Evolutionary conservation across 129 eudicot species (phyloP), one percentile per base, ranked within the genome.

Genomic region (Calendula officinalis): DNA sequence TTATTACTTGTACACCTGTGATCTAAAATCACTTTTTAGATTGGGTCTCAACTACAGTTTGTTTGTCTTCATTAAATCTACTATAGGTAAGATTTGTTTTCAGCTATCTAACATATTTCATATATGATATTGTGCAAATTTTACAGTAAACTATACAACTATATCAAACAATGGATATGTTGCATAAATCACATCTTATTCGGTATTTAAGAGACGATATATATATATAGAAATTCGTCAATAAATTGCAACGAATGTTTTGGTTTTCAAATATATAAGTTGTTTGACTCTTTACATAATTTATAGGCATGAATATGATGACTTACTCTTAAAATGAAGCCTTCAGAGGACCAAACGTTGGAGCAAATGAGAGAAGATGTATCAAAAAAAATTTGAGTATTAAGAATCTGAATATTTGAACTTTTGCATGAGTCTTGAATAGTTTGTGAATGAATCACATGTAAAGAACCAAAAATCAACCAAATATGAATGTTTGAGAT

Each of bases 261-360:
- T 14, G 56, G 6, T 17, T n/a, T 4, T 49, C 10, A 49, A 49
- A 49, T 12, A 4, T 48, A 48, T n/a, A n/a, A 15, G 22, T 49
- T n/a, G 32, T 49, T 15, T 14, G 16, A 16, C 10, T 4, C 16
- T 13, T 5, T 1, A 35, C 50, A 45, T 15, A 39, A 8, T 2
- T n/a, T 4, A 39, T 8, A 47, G 42, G 8, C 17, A 41, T 6
- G 35, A 8, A 13, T 71, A 50, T 15, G 55, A 70, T 64, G 58
- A 75, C 82, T 75, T 82, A 91, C 98, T 61, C 98, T 72, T 71
- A 87, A 82, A 64, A 83, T 71, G 88, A 71, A 91, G 60, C 68
- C 67, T 71, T 88, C 77, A 8, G 80, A 53, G 37, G 46, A 38
- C 96, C 98, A 91, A 6, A 85, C 95, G 6, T 71, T 13, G 53